Evolutionary conservation across 208 protist species (phyloP).

Genomic region (Novymonas esmeraldas): DNA sequence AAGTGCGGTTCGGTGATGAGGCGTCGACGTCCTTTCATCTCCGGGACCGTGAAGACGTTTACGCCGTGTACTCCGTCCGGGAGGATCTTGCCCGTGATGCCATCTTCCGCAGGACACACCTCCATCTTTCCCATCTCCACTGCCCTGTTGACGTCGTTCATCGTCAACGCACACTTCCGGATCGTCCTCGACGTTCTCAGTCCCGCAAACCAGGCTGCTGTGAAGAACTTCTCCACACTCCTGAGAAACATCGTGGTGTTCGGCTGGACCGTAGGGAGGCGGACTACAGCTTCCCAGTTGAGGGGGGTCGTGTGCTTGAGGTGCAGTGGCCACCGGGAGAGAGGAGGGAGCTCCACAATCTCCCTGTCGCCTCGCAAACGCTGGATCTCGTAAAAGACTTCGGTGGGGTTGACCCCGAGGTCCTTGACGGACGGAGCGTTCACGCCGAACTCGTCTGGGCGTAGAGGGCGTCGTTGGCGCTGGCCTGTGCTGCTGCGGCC

Average conservation of each 20-base stretch:
- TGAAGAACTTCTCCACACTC: not conserved
- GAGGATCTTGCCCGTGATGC: not conserved
- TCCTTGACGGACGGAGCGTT: not conserved
- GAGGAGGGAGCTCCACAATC: not conserved
- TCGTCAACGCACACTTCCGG: not conserved
- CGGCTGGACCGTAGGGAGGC: not conserved
- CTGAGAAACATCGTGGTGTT: not conserved
- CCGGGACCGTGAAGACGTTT: not conserved
- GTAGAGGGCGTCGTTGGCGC: not conserved
- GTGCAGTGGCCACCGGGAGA: slow-evolving; percentile 2
- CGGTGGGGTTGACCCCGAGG: not conserved
- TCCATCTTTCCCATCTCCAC: slow-evolving; percentile 1
- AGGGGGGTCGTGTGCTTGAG: slow-evolving; percentile 9
- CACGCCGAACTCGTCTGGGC: slow-evolving; percentile 5
- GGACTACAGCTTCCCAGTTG: not conserved
- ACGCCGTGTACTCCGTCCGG: slow-evolving; percentile 8
- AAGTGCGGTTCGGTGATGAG: not conserved
- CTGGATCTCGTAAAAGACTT: slow-evolving; percentile 2
- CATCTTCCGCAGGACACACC: not conserved
- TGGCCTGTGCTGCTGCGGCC: not conserved
- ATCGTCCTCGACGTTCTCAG: slow-evolving; percentile 2
- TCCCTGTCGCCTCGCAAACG: not conserved
- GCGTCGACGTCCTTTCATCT: slow-evolving; percentile 4
- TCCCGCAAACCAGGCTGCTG: not conserved
- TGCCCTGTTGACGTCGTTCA: slow-evolving; percentile 1